Conservation (phyloP, 371 early-diverging fungal species). For the Mucor saturninus region DNA sequence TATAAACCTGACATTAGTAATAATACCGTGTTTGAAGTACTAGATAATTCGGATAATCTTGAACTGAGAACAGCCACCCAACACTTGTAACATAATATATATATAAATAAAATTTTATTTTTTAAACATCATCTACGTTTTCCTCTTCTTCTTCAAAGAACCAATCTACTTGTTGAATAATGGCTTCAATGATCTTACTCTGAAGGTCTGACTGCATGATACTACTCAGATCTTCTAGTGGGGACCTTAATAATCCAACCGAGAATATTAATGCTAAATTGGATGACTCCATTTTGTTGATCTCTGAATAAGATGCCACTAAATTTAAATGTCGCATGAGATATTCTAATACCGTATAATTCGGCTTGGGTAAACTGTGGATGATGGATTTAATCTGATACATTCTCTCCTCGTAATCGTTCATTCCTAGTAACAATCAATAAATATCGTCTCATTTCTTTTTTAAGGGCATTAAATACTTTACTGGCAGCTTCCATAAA, state of each 20-base stretch:
- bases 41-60: constrained; percentile 27
- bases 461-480: background rate
- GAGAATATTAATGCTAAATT: constrained; percentile 89
- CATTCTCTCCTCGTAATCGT: constrained; percentile 77
- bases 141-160: constrained; percentile 53
- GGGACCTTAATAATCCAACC: constrained; percentile 58
- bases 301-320: constrained; percentile 64
- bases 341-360: constrained; percentile 73
- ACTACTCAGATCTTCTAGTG: constrained; percentile 55
- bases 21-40: constrained; percentile 16
- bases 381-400: constrained; percentile 71
- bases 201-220: constrained; percentile 59
- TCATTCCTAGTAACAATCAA: constrained; percentile 51
- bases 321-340: constrained; percentile 73
- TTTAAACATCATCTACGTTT: background rate
- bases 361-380: constrained; percentile 70
- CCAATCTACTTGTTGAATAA: constrained; percentile 69
- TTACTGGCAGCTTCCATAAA: constrained; percentile 81
- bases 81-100: constrained; percentile 26
- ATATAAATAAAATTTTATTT: background rate
- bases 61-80: constrained; percentile 20
- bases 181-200: constrained; percentile 59
- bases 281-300: constrained; percentile 88
- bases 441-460: background rate
- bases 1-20: constrained; percentile 20